Percentiles rank a stretch among this genome's conserved stretches.
These are phyloP conservation scores for Lasiosphaeriaceae sp. DNA, from an alignment of 495 filamentous ascomycete genomes.

Conservation along the genomic window DNA sequence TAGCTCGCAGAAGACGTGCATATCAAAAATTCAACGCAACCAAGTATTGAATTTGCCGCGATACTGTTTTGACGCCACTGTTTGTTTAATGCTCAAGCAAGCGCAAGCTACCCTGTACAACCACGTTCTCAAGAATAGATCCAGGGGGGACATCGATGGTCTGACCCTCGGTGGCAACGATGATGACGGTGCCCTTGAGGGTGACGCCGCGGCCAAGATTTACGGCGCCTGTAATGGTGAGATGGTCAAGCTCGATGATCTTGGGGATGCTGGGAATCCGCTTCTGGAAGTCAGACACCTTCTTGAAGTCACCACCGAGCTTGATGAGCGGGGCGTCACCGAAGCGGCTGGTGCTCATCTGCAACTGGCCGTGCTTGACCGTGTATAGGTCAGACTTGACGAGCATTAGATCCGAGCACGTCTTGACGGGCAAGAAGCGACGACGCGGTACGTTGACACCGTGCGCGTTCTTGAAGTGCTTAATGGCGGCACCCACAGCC, in stretches of 20 bases:
- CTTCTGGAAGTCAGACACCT: slow-evolving; percentile 99
- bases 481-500: slow-evolving; percentile 95
- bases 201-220: slow-evolving; percentile 93
- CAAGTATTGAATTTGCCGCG: background rate
- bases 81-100: slow-evolving; percentile 78
- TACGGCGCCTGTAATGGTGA: slow-evolving; percentile 95
- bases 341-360: slow-evolving; percentile 94
- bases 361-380: slow-evolving; percentile 96
- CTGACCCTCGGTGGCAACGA: slow-evolving; percentile 94
- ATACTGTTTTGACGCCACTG: background rate
- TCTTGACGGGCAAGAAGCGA: slow-evolving; percentile 99
- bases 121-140: slow-evolving; percentile 96
- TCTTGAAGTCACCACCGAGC: slow-evolving; percentile 99
- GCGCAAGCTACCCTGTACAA: slow-evolving; percentile 96
- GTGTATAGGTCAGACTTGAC: slow-evolving; percentile 99
- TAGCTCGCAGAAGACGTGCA: background rate
- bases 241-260: slow-evolving; percentile 95
- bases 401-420: slow-evolving; percentile 98
- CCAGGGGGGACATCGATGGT: slow-evolving; percentile 98
- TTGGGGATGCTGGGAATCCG: slow-evolving; percentile 93
- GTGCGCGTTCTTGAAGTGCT: slow-evolving; percentile 97
- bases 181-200: slow-evolving; percentile 99
- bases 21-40: background rate
- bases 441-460: slow-evolving; percentile 98
- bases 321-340: slow-evolving; percentile 99